phyloP scores from a whole-genome alignment of 345 rosid species.

The Moricandia moricandioides region DNA sequence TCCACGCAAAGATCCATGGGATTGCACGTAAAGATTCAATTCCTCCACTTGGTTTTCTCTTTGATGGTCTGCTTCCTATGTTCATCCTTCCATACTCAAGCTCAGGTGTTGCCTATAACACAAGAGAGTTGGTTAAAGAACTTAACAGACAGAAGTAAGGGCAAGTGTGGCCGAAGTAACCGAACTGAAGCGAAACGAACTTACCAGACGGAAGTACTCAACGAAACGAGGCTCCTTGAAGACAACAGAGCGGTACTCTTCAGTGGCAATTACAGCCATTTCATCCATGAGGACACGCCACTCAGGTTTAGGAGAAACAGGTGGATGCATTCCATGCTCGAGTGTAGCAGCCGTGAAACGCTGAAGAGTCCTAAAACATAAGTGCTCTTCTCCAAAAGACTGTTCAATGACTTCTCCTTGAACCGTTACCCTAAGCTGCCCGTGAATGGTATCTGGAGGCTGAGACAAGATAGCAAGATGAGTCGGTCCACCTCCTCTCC shows the following conservation, averaged over 20 bases:
- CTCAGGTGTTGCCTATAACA: constrained; percentile 86
- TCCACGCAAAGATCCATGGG: constrained; percentile 99
- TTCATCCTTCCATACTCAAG: constrained; percentile 96
- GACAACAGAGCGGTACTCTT: constrained; percentile 85
- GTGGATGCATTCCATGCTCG: constrained; percentile 95
- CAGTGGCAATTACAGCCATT: constrained; percentile 81
- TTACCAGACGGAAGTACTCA: constrained; percentile 91
- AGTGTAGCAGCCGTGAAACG: constrained; percentile 96
- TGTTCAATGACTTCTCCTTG: constrained; percentile 97
- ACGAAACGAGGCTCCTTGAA: constrained; percentile 92
- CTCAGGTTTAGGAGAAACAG: constrained; percentile 91
- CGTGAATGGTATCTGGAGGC: constrained; percentile 93
- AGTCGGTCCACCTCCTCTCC: constrained; percentile 97
- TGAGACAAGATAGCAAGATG: constrained; percentile 98
- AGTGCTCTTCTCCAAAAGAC: constrained; percentile 91
- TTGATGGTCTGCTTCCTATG: constrained; percentile 95
- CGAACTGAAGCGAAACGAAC: no score
- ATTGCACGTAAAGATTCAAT: constrained; percentile 95
- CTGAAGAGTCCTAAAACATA: constrained; percentile 91
- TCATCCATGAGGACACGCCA: constrained; percentile 97
- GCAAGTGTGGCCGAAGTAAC: neutral
- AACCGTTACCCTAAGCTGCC: constrained; percentile 88
- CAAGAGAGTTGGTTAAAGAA: constrained; percentile 12
- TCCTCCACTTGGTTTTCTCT: constrained; percentile 91
- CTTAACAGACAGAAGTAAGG: constrained; percentile 83